Evolutionary conservation across 768 basidiomycete species (phyloP).

Genomic region (Naganishia kalamii): DNA sequence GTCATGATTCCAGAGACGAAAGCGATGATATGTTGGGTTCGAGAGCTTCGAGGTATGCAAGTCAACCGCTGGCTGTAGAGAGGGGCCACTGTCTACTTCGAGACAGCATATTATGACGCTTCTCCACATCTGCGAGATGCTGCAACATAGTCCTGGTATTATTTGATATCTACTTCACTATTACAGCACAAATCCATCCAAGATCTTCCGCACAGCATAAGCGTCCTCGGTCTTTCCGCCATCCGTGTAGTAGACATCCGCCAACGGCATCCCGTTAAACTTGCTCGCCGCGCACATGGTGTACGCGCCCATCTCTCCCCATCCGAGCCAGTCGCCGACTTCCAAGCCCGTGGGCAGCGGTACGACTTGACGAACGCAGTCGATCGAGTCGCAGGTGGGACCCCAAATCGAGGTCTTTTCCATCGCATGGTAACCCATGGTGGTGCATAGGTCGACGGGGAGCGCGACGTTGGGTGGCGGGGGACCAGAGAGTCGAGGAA

Average conservation of each 20-base stretch:
- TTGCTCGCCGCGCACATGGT: constrained; percentile 94
- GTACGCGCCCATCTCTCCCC: constrained; percentile 97
- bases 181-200: constrained; percentile 34
- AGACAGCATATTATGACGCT: too few species aligned
- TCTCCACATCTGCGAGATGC: too few species aligned
- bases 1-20: too few species aligned
- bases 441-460: constrained; percentile 43
- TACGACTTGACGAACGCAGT: constrained; percentile 66
- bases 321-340: constrained; percentile 98
- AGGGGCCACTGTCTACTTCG: too few species aligned
- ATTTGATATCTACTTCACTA: neutral
- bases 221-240: constrained; percentile 33
- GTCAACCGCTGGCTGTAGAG: too few species aligned
- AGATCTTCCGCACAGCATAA: constrained; percentile 34
- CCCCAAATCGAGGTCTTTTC: constrained; percentile 75
- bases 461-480: constrained; percentile 46
- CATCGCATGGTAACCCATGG: constrained; percentile 43
- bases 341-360: constrained; percentile 60
- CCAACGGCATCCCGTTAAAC: constrained; percentile 63
- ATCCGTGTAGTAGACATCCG: constrained; percentile 42
- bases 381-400: constrained; percentile 96
- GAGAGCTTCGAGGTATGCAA: too few species aligned
- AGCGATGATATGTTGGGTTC: too few species aligned
- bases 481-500: constrained; percentile 26
- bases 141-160: too few species aligned